These are phyloP conservation scores for Saturnispora silvae DNA, from an alignment of 805 yeast genomes.

Conservation along the genomic window DNA sequence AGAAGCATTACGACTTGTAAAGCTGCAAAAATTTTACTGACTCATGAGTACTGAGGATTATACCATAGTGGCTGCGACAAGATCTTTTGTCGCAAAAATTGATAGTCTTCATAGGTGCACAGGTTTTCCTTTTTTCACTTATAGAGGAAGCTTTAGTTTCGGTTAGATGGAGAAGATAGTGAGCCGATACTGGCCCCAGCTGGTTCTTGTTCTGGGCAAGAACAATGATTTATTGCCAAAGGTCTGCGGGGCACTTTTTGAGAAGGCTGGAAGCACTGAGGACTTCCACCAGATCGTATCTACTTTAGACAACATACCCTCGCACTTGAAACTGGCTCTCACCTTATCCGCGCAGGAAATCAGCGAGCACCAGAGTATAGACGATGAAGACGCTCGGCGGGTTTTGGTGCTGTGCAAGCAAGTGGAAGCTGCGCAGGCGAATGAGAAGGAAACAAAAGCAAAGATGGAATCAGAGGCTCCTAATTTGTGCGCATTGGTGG, in stretches of 20 bases:
- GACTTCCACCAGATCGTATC: constrained; percentile 1
- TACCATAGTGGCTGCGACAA: not conserved
- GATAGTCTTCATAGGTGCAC: not conserved
- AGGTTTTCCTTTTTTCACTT: not conserved
- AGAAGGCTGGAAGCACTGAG: not conserved
- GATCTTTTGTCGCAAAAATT: not conserved
- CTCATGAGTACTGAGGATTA: no score
- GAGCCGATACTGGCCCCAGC: constrained; percentile 2
- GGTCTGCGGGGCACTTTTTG: not conserved
- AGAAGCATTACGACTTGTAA: constrained; percentile 4
- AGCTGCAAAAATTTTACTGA: constrained; percentile 7
- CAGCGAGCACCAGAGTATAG: not conserved
- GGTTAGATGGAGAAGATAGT: not conserved
- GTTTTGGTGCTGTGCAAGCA: constrained; percentile 2
- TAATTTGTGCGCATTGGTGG: constrained; percentile 62
- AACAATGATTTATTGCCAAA: not conserved
- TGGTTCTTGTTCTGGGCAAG: not conserved
- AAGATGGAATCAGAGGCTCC: constrained; percentile 43
- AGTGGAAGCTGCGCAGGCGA: not conserved
- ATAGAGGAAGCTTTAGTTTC: no score
- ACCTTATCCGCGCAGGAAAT: constrained; percentile 3
- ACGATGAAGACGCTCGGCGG: not conserved
- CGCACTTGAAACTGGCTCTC: constrained; percentile 4
- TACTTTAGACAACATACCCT: not conserved
- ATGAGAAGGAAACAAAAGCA: not conserved